These are phyloP conservation scores for Myxozyma monticola DNA, from an alignment of 805 yeast genomes.

Conservation along the genomic window DNA sequence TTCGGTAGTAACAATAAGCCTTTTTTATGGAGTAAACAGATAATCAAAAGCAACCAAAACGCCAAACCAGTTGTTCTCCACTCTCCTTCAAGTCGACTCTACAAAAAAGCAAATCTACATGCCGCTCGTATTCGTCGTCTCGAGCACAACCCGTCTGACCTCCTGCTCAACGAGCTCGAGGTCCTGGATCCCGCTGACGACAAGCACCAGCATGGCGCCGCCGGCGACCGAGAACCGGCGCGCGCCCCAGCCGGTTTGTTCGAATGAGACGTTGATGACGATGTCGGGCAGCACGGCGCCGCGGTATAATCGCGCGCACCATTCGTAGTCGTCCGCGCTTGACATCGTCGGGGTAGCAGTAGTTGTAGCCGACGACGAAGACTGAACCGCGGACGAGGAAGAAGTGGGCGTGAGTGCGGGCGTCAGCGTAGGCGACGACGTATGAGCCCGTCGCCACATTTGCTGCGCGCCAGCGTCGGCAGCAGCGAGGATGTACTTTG, in stretches of 20 bases:
- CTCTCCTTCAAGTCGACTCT: too few relatives aligned
- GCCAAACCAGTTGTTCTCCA: too few relatives aligned
- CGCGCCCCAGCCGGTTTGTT: neutral
- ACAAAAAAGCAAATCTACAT: too few relatives aligned
- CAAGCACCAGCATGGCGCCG: conserved; percentile 5
- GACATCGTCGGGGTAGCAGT: neutral
- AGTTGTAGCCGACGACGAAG: neutral
- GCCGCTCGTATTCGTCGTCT: too few relatives aligned
- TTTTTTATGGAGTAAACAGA: too few relatives aligned
- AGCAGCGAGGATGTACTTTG: conserved; percentile 7
- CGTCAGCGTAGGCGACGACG: neutral
- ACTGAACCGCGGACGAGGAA: neutral
- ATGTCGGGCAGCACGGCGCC: conserved; percentile 24
- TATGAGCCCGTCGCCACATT: neutral
- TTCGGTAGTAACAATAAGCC: too few relatives aligned
- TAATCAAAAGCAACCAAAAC: too few relatives aligned
- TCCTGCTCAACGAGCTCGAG: conserved; percentile 16
- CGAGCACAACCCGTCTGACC: conserved; percentile 4
- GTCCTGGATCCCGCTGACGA: conserved; percentile 17
- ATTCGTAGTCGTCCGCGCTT: conserved; percentile 13
- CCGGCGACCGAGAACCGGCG: neutral
- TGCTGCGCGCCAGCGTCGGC: conserved; percentile 9
- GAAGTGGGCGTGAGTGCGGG: neutral
- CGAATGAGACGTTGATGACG: conserved; percentile 8
- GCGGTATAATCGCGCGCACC: conserved; percentile 23